Evolutionary conservation across 208 protist genomes (phyloP).

Genomic region (Trypanosoma vivax): DNA sequence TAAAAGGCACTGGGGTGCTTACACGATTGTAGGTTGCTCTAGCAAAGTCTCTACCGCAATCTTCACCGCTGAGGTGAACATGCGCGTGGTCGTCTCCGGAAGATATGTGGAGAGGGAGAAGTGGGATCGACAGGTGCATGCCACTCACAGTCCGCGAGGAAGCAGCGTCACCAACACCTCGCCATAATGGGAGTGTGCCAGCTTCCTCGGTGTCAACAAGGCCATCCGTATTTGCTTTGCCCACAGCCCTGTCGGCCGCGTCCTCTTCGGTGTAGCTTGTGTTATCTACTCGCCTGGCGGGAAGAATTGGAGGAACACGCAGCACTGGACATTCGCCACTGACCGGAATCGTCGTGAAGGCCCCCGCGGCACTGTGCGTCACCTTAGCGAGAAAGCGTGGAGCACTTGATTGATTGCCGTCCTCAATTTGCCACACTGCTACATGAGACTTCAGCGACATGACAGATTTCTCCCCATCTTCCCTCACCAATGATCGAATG

Average conservation of each 20-base stretch:
- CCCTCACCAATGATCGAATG: too few species aligned
- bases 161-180: too few species aligned
- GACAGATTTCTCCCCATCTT: too few species aligned
- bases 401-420: not conserved
- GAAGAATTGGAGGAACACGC: slow-evolving; percentile 12
- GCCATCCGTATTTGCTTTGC: too few species aligned
- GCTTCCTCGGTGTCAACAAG: too few species aligned
- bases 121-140: slow-evolving; percentile 21
- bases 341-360: slow-evolving; percentile 14
- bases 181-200: too few species aligned
- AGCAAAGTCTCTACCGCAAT: slow-evolving; percentile 25
- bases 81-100: slow-evolving; percentile 13
- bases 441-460: too few species aligned
- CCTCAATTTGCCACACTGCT: not conserved
- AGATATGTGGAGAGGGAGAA: slow-evolving; percentile 54
- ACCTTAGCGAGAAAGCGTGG: not conserved
- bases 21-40: not conserved
- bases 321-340: slow-evolving; percentile 17
- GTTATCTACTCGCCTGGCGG: not conserved
- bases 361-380: slow-evolving; percentile 7
- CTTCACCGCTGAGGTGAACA: slow-evolving; percentile 43
- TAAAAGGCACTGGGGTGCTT: slow-evolving; percentile 22
- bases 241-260: too few species aligned
- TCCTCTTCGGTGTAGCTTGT: not conserved
- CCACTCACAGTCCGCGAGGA: not conserved